A percentile compares a stretch with the other conserved stretches of the same genome.
These are phyloP conservation scores for Phaeosphaeriaceae sp. DNA, from an alignment of 2,329 filamentous ascomycete species.

Conservation along the genomic window DNA sequence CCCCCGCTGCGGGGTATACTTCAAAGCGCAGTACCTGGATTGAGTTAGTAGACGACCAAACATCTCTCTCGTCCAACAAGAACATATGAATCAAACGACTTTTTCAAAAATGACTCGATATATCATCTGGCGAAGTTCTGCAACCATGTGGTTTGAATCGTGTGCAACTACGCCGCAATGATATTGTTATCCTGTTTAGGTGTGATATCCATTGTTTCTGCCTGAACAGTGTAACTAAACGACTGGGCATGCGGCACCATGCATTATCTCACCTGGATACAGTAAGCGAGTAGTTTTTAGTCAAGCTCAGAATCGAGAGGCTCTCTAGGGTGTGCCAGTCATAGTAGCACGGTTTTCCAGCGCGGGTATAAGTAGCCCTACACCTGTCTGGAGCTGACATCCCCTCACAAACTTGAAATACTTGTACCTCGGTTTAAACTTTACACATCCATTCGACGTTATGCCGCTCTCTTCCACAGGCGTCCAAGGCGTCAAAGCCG, in stretches of 20 bases:
- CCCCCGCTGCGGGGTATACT: neutral
- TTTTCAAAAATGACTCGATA: neutral
- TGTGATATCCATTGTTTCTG: neutral
- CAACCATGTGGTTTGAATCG: neutral
- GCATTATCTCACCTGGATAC: neutral
- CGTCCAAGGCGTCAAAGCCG: slow-evolving; percentile 43
- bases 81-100: neutral
- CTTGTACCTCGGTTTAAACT: neutral
- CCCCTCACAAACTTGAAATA: neutral
- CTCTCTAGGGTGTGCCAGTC: neutral
- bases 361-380: neutral
- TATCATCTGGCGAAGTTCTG: neutral
- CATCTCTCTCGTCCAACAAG: neutral
- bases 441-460: neutral
- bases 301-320: neutral
- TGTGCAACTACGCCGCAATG: neutral
- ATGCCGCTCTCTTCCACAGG: slow-evolving; percentile 44
- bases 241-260: neutral
- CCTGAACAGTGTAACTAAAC: neutral
- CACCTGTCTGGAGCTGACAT: neutral
- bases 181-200: neutral
- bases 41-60: neutral
- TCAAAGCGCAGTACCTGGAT: neutral
- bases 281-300: neutral
- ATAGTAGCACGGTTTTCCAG: neutral